Evolutionary conservation across 2,329 filamentous ascomycete species (phyloP).

Genomic region (Colletotrichum gloeosporioides): DNA sequence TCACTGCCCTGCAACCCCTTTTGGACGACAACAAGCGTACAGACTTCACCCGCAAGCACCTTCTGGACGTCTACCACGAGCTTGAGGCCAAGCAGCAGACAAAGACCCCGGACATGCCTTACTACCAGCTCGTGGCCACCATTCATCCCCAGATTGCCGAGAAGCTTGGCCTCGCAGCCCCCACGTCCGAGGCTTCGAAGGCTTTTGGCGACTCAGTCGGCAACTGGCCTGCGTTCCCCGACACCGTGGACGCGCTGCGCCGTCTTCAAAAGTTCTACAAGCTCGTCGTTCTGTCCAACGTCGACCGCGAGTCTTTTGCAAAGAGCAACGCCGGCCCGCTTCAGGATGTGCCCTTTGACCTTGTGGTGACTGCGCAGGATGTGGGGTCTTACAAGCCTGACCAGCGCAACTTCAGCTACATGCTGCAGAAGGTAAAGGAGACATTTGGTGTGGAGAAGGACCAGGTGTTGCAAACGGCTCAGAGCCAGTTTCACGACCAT

Average conservation of each 20-base stretch:
- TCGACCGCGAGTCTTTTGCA: conserved; percentile 58
- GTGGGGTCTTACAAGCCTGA: conserved; percentile 77
- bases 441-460: conserved; percentile 62
- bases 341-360: conserved; percentile 58
- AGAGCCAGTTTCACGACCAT: conserved; percentile 75
- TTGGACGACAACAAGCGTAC: conserved; percentile 37
- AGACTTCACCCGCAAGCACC: conserved; percentile 37
- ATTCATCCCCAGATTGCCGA: conserved; percentile 52
- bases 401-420: conserved; percentile 67
- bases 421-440: conserved; percentile 58
- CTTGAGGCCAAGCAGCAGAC: conserved; percentile 57
- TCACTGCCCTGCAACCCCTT: conserved; percentile 56
- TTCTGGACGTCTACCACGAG: conserved; percentile 47
- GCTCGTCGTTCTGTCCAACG: conserved; percentile 63
- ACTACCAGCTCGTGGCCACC: conserved; percentile 62
- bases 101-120: conserved; percentile 60
- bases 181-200: conserved; percentile 43
- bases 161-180: conserved; percentile 41
- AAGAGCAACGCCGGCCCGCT: conserved; percentile 50
- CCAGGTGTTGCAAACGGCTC: conserved; percentile 68
- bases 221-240: conserved; percentile 63
- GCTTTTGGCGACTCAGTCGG: conserved; percentile 59
- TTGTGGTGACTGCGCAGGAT: conserved; percentile 72
- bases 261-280: conserved; percentile 57
- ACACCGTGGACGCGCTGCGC: conserved; percentile 61